Evolutionary conservation across 371 early-diverging fungal species (phyloP), one percentile per base, ranked within the genome.

Genomic region (Syncephalastrum sp.): DNA sequence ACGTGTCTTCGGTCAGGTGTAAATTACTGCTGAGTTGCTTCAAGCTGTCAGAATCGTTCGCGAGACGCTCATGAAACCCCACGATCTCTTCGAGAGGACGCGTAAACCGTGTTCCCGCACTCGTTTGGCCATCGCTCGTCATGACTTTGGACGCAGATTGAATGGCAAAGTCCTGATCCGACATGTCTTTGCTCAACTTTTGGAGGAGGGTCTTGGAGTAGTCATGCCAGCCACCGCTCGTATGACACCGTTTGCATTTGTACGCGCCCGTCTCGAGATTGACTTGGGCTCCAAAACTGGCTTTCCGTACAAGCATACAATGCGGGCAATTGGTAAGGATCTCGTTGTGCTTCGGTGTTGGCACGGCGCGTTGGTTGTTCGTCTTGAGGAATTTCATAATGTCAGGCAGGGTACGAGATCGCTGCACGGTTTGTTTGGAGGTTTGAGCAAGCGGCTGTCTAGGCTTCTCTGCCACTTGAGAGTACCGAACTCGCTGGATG

Each of bases 291-390:
- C 73, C 65, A 52, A 72, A 76, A 51, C 72, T 74, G 7, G 68
- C 66, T 24, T 61, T 63, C 8, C 72, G 68, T 13, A 64, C 47
- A 12, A 59, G 56, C n/a, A 72, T 49, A 62, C 81, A 80, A n/a
- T 71, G 74, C 47, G 81, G 81, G 47, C 81, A 80, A 19, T 69
- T 67, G 2, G 77, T 70, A 15, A 65, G 24, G n/a, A 75, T 50
- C 0, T 55, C 51, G 13, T 69, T 59, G 15, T 52, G 55, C 29
- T 69, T 65, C 3, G 55, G 16, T 3, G 72, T 65, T 8, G 74
- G 72, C 21, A 69, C 56, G 38, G 77, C 75, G 42, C 64, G 59
- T 57, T 75, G 72, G n/a, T 74, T 54, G 29, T 75, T 47, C 3
- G 60, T 27, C 33, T 75, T 64, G 4, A 80, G 64, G 49, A 70